A percentile compares a stretch with the other conserved stretches of the same genome.
Conservation (phyloP, 2,329 filamentous ascomycete genomes). For the Epichloe baconii region DNA sequence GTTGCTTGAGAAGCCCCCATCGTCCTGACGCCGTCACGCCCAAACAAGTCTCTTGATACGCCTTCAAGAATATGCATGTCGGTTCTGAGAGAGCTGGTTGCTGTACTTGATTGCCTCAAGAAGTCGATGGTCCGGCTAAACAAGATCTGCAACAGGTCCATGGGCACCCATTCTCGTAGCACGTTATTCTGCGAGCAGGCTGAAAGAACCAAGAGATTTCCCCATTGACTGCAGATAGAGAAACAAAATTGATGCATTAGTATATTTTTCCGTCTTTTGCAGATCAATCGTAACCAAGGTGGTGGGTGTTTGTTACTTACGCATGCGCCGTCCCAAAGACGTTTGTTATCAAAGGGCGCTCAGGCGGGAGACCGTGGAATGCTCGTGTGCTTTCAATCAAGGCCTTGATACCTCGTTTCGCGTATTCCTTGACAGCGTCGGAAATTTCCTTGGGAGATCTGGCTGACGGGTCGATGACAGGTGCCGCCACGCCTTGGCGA, state of each 20-base stretch:
- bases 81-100: constrained; percentile 59
- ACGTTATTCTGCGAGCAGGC: constrained; percentile 60
- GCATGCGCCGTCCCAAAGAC: constrained; percentile 92
- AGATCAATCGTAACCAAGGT: not conserved
- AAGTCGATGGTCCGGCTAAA: constrained; percentile 66
- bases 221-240: constrained; percentile 62
- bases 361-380: constrained; percentile 52
- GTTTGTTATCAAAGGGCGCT: constrained; percentile 79
- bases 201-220: constrained; percentile 82
- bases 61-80: constrained; percentile 63
- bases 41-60: constrained; percentile 33
- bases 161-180: constrained; percentile 45
- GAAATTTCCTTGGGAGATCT: constrained; percentile 27
- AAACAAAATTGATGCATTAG: not conserved
- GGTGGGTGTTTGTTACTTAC: constrained; percentile 43
- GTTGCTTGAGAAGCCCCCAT: constrained; percentile 30
- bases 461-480: constrained; percentile 24
- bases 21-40: constrained; percentile 14
- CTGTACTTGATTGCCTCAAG: constrained; percentile 53
- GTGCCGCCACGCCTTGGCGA: constrained; percentile 22
- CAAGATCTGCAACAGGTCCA: constrained; percentile 41
- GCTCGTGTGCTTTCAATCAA: constrained; percentile 76
- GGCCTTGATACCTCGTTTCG: constrained; percentile 52
- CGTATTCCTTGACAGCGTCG: constrained; percentile 37
- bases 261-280: not conserved